Base-by-base conservation (phyloP, 371 early-diverging fungal species). In the Syncephalastrum racemosum region DNA sequence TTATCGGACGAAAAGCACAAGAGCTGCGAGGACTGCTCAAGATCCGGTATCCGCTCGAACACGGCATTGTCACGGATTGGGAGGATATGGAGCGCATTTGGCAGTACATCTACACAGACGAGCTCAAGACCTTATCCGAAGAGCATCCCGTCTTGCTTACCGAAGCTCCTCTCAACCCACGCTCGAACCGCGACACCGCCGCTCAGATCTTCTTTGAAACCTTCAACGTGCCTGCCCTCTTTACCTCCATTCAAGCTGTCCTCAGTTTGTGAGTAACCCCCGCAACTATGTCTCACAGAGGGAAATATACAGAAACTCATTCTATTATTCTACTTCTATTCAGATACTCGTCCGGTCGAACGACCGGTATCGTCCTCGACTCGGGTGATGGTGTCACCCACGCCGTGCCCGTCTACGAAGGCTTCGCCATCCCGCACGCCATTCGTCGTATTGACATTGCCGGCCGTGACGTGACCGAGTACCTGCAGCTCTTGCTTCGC, bases 71-170 rank as follows among this genome's bases (percentile, higher is more conserved):
- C 36, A 92, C 88, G 27, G 88, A 96, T 75, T 98, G 98, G 93
- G 92, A 90, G 61, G 98, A 96, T 66, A 97, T 97, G 97, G 96
- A 97, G 74, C 82, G 85, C 62, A 94, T 98, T 58, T 98, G 98
- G 98, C 88, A 92, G 64, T 88, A 95, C 66, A 85, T 96, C 41
- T 97, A 96, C 71, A 83, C 85, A 45, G 92, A 98, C 59, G 96
- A 98, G 73, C 85, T 98, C 47, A 92, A 93, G 67, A 92, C 88
- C 19, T 71, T 90, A n/a, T 84, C 92, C 7, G 97, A 97, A 74
- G 97, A 97, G 90, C 98, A 97, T 74, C 97, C 98, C 43, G 92
- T 97, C 15, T 80, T 96, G 52, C 79, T 96, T 66, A 97, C 98
- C 14, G 97, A 96, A 75, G 95, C 96, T 24, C 96, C 97, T 44